Evolutionary conservation across 208 protist species (phyloP), one percentile per base, ranked within the genome.

Genomic region (Leishmania gerbilli): DNA sequence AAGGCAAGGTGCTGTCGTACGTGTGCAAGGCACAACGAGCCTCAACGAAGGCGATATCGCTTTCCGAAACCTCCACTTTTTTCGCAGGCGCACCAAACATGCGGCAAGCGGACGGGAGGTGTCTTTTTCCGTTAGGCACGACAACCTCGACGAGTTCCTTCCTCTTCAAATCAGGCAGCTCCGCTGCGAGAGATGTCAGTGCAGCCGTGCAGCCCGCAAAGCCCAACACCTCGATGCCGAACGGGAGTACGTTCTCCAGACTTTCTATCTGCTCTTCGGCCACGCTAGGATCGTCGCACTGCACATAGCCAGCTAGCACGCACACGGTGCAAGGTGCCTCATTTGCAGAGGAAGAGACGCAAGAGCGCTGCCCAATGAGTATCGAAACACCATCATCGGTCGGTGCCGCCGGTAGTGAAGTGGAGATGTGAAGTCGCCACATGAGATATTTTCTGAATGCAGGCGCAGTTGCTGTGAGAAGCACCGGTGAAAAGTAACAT

Each of bases 201-300:
- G 60, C 72, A 62, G 6, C 34, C 21, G 53, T 47, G 56, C 53
- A 45, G 0, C 77, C 79, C 21, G 76, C n/a, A 47, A 94, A 71
- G 60, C 90, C 92, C n/a, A 95, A 47, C n/a, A 95, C 85, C 4
- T 81, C 58, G 51, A 94, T 79, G n/a, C 91, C 91, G 47, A 86
- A 90, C 19, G 92, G 89, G 24, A 95, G 77, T 4, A 95, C 83
- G 27, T 85, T 76, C 81, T 95, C 89, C n/a, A 95, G 78, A 79
- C 90, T 94, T 62, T 95, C 90, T 8, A 91, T 76, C 68, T 95
- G 92, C 87, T 95, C 90, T n/a, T 84, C 80, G 27, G 89, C 77
- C 19, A 95, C 88, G 55, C 85, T 84, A 7, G 79, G 4, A 51
- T 91, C 90, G 27, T 71, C 71, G 76, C 90, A 94, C 3, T 84